Evolutionary conservation across 768 basidiomycete genomes (phyloP), one percentile per base, ranked within the genome.

Genomic region (Phylloporus sp.): DNA sequence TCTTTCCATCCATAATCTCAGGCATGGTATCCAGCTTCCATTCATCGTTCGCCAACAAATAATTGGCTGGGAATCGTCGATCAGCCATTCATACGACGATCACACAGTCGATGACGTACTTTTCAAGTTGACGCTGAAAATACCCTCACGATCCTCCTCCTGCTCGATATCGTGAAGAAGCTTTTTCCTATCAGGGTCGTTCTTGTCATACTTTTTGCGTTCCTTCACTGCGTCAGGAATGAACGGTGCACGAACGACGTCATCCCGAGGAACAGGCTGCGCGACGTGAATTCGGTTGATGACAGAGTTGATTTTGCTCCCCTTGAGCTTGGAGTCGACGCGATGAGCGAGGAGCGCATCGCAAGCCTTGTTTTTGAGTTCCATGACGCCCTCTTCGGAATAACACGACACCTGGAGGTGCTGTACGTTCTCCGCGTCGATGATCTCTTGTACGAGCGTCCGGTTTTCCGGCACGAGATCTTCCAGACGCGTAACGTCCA

Each of bases 1-100:
- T 99, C 79, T 97, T 97, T 71, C 96, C 96, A 56, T 97, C 83
- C 84, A 91, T 83, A 61, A 99, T 90, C 66, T 99, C 96, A n/a
- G 96, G 96, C n/a, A 98, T 86, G 54, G 81, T 76, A 61, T 99
- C 96, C 71, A 81, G 74, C 73, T 96, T 99, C 96, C 96, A 99
- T 35, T 89, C 85, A 29, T 87, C 82, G 62, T 96, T 83, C 20
- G 81, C 76, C 48, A 99, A 81, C 22, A 96, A 47, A 69, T 96
- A 98, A 66, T 90, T 80, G 77, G 91, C 94, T 97, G 70, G 38
- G 54, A 36, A 51, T 5, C n/a, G 39, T 22, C 22, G 32, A n/a
- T n/a, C 41, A 46, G 26, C 36, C 18, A 38, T 35, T 49, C 10
- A 57, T 24, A 8, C n/a, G n/a, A 26, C 9, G 29, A 40, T 14